Percentiles rank a stretch among this genome's conserved stretches.
Evolutionary conservation across 805 yeast species (phyloP).

Genomic region (Wickerhamiella brachini): DNA sequence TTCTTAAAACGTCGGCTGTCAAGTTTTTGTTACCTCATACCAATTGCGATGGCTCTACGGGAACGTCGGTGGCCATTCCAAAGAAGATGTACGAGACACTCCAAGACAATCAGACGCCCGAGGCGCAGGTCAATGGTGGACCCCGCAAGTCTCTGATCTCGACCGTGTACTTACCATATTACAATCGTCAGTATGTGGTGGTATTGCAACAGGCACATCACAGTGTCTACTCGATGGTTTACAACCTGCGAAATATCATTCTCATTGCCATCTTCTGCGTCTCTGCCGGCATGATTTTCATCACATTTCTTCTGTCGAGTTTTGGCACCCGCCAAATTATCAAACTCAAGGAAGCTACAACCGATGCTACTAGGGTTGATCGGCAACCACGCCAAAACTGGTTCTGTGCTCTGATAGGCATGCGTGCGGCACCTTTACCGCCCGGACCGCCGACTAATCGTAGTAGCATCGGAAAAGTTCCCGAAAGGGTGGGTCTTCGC

Average conservation of each 20-base stretch:
- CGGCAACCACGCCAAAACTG: constrained; percentile 1
- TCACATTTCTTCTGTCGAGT: constrained; percentile 13
- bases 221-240: constrained; percentile 13
- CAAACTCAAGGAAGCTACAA: constrained; percentile 17
- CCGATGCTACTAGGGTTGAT: neutral
- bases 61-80: constrained; percentile 3
- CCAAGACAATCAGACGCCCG: constrained; percentile 1
- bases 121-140: constrained; percentile 13
- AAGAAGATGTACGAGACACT: constrained; percentile 7
- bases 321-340: constrained; percentile 18
- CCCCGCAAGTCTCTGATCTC: constrained; percentile 15
- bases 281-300: constrained; percentile 14
- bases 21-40: constrained; percentile 10
- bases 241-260: constrained; percentile 11
- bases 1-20: constrained; percentile 4
- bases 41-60: neutral
- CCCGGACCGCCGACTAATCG: neutral
- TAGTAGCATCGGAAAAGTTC: constrained; percentile 9
- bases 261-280: constrained; percentile 11
- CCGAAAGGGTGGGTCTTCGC: constrained; percentile 14
- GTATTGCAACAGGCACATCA: constrained; percentile 13
- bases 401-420: constrained; percentile 13
- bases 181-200: constrained; percentile 9
- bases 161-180: constrained; percentile 8
- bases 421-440: neutral